These are phyloP conservation scores for Priceomyces fermenticarens DNA, from an alignment of 805 yeast genomes.

Conservation along the genomic window DNA sequence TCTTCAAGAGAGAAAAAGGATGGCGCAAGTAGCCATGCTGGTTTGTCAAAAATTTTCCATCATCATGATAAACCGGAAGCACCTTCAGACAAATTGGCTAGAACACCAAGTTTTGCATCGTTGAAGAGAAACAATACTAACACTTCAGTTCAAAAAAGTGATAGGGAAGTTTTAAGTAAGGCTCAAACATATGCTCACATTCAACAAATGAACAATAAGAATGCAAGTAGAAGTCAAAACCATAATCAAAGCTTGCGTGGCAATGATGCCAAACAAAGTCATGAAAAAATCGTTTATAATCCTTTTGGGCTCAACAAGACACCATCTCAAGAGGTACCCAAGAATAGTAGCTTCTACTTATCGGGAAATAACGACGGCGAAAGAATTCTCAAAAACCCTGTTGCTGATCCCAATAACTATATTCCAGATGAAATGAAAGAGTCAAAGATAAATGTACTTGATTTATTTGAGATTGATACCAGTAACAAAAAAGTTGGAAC, in stretches of 20 bases:
- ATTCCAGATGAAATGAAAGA: conserved; percentile 56
- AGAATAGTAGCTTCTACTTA: conserved; percentile 25
- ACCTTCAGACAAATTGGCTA: conserved; percentile 4
- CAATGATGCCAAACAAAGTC: conserved; percentile 11
- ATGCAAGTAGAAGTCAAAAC: conserved; percentile 20
- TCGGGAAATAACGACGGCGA: conserved; percentile 40
- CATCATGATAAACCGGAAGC: conserved; percentile 9
- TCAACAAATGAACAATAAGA: conserved; percentile 29
- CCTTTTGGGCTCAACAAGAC: conserved; percentile 57
- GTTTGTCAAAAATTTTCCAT: conserved; percentile 19
- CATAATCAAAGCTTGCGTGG: conserved; percentile 9
- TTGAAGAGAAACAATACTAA: conserved; percentile 15
- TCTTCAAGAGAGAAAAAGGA: conserved; percentile 3
- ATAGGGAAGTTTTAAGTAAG: conserved; percentile 16
- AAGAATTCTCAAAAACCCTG: conserved; percentile 56
- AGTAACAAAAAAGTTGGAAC: conserved; percentile 53
- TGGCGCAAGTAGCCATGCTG: conserved; percentile 9
- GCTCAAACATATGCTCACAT: conserved; percentile 39
- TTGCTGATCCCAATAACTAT: conserved; percentile 62
- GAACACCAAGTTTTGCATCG: conserved; percentile 18
- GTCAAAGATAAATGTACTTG: conserved; percentile 45
- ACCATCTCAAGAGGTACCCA: conserved; percentile 21
- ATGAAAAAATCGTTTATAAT: conserved; percentile 54
- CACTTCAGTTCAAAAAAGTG: conserved; percentile 1
- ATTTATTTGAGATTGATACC: conserved; percentile 49